Conservation (phyloP, 108 stramenopile genomes). For the Skeletonema tropicum region DNA sequence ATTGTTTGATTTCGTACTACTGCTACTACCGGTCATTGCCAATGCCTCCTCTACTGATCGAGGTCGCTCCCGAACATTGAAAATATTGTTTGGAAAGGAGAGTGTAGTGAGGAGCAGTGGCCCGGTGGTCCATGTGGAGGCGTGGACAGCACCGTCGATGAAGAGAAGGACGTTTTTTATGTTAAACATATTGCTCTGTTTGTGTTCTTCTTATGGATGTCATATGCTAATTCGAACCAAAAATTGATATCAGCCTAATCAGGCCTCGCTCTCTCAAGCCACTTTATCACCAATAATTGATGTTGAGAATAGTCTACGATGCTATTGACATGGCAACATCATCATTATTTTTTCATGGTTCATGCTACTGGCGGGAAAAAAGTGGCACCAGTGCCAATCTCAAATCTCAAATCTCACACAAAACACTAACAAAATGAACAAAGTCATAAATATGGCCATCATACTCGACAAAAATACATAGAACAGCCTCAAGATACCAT, state of each 20-base stretch:
- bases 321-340: no score
- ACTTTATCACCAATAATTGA: no score
- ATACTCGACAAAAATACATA: no score
- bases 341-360: no score
- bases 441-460: no score
- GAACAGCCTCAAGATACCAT: no score
- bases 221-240: not conserved
- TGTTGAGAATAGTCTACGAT: no score
- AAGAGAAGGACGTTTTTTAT: constrained; percentile 18
- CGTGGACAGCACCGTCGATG: constrained; percentile 32
- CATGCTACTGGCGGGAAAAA: no score
- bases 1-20: not conserved
- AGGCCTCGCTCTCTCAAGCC: no score
- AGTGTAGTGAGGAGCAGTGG: constrained; percentile 23
- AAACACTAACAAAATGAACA: no score
- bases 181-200: not conserved
- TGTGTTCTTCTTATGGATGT: not conserved
- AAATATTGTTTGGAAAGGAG: not conserved
- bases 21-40: not conserved
- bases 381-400: no score
- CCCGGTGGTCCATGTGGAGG: constrained; percentile 27
- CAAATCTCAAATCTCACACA: no score
- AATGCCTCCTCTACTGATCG: constrained; percentile 14
- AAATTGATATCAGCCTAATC: not conserved
- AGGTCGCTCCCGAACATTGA: not conserved